Conservation (phyloP, 2,329 filamentous ascomycete species). For the Boeremia exigua region DNA sequence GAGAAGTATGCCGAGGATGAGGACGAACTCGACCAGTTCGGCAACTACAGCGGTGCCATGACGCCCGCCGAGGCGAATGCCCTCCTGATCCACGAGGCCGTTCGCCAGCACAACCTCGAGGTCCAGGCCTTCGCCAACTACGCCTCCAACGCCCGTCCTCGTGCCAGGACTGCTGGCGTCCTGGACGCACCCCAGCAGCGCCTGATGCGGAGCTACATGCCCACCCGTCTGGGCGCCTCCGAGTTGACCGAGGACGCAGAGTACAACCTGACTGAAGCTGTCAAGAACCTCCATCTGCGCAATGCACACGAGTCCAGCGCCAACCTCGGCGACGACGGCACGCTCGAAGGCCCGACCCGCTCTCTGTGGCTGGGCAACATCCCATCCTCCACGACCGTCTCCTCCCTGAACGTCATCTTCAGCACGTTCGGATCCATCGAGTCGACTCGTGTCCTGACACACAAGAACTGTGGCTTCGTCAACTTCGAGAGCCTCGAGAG, state of each 20-base stretch:
- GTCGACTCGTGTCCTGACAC: constrained; percentile 89
- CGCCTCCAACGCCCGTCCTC: constrained; percentile 79
- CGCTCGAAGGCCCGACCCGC: constrained; percentile 86
- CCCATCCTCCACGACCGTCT: constrained; percentile 93
- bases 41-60: constrained; percentile 64
- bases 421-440: constrained; percentile 89
- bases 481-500: constrained; percentile 94
- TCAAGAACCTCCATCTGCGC: constrained; percentile 79
- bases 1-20: constrained; percentile 95
- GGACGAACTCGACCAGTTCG: constrained; percentile 76
- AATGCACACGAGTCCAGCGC: constrained; percentile 61
- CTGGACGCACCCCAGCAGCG: constrained; percentile 76
- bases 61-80: constrained; percentile 67
- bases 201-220: constrained; percentile 73
- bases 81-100: constrained; percentile 70
- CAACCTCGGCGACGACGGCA: constrained; percentile 76
- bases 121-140: constrained; percentile 92
- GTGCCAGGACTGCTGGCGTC: constrained; percentile 90
- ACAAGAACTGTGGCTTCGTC: constrained; percentile 99
- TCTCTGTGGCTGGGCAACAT: constrained; percentile 98
- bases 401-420: constrained; percentile 94
- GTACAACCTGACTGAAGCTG: constrained; percentile 80
- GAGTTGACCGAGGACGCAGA: constrained; percentile 81
- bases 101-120: constrained; percentile 89
- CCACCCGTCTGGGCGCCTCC: constrained; percentile 71